These are phyloP conservation scores for Ascobolus immersus DNA, from an alignment of 495 filamentous ascomycete genomes.

Conservation along the genomic window DNA sequence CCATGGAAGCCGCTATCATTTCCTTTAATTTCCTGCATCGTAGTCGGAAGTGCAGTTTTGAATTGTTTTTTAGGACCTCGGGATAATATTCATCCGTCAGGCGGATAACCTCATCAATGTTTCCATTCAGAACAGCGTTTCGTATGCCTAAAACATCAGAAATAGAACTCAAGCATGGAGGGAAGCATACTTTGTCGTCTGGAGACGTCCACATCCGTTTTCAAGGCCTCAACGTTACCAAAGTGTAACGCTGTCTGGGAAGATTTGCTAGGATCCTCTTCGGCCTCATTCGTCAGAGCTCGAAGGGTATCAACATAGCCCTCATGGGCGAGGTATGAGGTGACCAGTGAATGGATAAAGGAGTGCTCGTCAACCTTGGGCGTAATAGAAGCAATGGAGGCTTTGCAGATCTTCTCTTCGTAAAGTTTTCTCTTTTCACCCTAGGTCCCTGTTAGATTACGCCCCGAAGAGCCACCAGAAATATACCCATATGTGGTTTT, in stretches of 20 bases:
- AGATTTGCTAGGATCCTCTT: conserved; percentile 37
- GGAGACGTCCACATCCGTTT: conserved; percentile 60
- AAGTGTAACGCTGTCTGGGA: conserved; percentile 6
- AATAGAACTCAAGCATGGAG: neutral
- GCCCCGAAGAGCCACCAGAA: conserved; percentile 4
- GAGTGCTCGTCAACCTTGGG: conserved; percentile 45
- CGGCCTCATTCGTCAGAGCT: conserved; percentile 67
- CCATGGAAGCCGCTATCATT: conserved; percentile 60
- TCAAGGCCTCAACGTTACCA: conserved; percentile 29
- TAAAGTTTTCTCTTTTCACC: conserved; percentile 18
- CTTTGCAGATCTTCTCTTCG: conserved; percentile 27
- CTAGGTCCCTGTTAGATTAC: conserved; percentile 4
- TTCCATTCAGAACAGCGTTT: conserved; percentile 67
- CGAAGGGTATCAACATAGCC: conserved; percentile 88
- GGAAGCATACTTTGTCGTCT: conserved; percentile 51
- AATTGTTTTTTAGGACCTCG: conserved; percentile 54
- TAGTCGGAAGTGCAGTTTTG: conserved; percentile 73
- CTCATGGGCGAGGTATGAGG: conserved; percentile 46
- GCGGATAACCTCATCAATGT: conserved; percentile 73
- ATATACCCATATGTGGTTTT: conserved; percentile 55
- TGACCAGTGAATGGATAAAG: conserved; percentile 47
- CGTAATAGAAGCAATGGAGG: conserved; percentile 23
- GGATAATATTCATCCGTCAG: conserved; percentile 58
- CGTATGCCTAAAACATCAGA: conserved; percentile 39
- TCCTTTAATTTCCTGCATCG: conserved; percentile 83